Conservation (phyloP, 805 yeast species). For the Candida sithepensis region DNA sequence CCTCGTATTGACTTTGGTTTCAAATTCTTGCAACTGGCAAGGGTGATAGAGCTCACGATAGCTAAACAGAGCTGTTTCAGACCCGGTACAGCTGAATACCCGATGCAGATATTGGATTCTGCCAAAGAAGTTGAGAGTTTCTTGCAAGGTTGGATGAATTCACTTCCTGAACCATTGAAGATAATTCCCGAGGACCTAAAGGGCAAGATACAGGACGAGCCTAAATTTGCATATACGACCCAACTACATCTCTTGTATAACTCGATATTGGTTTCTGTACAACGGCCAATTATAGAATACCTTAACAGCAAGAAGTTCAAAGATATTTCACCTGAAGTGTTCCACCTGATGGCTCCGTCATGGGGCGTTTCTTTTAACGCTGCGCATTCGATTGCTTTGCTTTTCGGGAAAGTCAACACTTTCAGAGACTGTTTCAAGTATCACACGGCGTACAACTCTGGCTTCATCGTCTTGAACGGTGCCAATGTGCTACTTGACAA, state of each 20-base stretch:
- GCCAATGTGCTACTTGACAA: background rate
- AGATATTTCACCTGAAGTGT: background rate
- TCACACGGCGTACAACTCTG: background rate
- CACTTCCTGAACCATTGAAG: background rate
- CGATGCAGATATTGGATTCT: background rate
- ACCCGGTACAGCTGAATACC: background rate
- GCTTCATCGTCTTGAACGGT: background rate
- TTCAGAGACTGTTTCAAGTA: background rate
- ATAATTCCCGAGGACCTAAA: background rate
- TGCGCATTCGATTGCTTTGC: background rate
- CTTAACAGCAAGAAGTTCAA: background rate
- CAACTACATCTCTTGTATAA: background rate
- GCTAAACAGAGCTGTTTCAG: background rate
- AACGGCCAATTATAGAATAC: background rate
- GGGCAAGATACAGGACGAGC: background rate
- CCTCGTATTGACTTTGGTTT: background rate
- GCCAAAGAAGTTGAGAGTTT: background rate
- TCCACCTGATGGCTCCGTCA: background rate
- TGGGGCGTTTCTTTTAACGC: background rate
- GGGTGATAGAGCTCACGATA: background rate
- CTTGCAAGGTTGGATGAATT: background rate
- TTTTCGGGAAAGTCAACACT: background rate
- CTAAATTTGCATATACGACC: background rate
- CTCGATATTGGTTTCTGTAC: background rate
- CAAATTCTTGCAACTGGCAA: background rate